Evolutionary conservation across 2,329 filamentous ascomycete species (phyloP), one percentile per base, ranked within the genome.

Genomic region (Penicillium griseofulvum): DNA sequence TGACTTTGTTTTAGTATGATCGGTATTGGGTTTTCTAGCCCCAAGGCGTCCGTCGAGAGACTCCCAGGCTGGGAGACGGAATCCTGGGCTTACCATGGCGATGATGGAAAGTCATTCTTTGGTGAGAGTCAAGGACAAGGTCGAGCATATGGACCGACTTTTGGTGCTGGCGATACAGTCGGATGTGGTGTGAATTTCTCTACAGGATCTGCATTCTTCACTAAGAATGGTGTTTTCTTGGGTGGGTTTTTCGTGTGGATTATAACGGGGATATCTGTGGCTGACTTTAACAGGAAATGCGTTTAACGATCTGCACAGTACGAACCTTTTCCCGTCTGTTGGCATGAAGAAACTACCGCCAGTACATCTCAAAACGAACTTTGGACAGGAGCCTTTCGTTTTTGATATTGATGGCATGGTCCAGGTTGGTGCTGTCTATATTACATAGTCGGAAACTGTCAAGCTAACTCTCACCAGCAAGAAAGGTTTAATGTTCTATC

Each of bases 341-440:
- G 85, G 85, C n/a, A 83, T 87, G 80, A 87, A 87, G 73, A 85
- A 84, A 54, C 70, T 78, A 62, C 78, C 81, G 0, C 79, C 79
- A 47, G 83, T 86, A 54, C 82, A 83, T 57, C 65, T 87, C 22
- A 77, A 76, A 41, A 81, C 79, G 33, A 87, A 87, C 67, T 87
- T 87, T 68, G 85, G 85, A 33, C 83, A 84, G 72, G 83, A 82
- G 50, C 88, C 89, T 4, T 97, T 97, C 72, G 82, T 90, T 42
- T 99, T 88, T 75, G 90, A 97, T 71, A 97, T 99, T 64, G 90
- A 97, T 72, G 83, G 84, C 56, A 84, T 94, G 81, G 87, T 96
- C 78, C 83, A 82, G 78, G 89, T 89, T 81, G 66, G 82, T 75
- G 52, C 49, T 41, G 16, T 7, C 6, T 9, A 1, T 7, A 14